phyloP scores from a whole-genome alignment of 2,329 filamentous ascomycete species.

The Monilinia fructicola region DNA sequence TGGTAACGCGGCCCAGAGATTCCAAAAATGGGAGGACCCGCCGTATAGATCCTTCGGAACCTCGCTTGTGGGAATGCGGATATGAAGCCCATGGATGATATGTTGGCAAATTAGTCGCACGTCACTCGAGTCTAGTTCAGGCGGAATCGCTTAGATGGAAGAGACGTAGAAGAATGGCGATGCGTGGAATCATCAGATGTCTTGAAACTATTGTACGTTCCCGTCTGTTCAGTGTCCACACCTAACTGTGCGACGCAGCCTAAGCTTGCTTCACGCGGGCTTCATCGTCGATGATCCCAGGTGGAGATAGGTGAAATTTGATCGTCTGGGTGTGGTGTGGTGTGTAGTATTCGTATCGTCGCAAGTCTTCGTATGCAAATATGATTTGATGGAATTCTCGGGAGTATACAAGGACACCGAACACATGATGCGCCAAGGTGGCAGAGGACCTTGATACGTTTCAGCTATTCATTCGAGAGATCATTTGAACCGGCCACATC shows the following conservation, averaged over 20 bases:
- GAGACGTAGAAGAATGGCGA: background rate
- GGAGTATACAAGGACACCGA: background rate
- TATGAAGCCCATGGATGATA: background rate
- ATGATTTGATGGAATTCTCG: background rate
- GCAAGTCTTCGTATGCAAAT: background rate
- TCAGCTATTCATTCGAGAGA: slow-evolving; percentile 1
- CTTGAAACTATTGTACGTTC: slow-evolving; percentile 7
- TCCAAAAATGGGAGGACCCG: slow-evolving; percentile 13
- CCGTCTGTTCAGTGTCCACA: background rate
- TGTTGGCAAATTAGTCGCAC: background rate
- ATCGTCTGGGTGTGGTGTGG: too few relatives aligned
- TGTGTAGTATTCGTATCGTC: background rate
- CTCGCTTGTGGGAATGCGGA: background rate
- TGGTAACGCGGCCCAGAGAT: background rate
- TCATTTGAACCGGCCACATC: background rate
- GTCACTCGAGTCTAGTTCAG: background rate
- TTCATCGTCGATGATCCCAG: background rate
- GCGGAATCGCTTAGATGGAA: background rate
- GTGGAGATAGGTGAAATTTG: slow-evolving; percentile 10
- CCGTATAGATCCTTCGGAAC: background rate
- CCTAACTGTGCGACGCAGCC: too few relatives aligned
- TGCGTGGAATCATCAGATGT: background rate
- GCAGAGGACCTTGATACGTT: slow-evolving; percentile 2
- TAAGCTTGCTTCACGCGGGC: background rate
- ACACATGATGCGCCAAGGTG: background rate